Evolutionary conservation across 2,329 filamentous ascomycete genomes (phyloP), one percentile per base, ranked within the genome.

Genomic region (Fusarium sp.): DNA sequence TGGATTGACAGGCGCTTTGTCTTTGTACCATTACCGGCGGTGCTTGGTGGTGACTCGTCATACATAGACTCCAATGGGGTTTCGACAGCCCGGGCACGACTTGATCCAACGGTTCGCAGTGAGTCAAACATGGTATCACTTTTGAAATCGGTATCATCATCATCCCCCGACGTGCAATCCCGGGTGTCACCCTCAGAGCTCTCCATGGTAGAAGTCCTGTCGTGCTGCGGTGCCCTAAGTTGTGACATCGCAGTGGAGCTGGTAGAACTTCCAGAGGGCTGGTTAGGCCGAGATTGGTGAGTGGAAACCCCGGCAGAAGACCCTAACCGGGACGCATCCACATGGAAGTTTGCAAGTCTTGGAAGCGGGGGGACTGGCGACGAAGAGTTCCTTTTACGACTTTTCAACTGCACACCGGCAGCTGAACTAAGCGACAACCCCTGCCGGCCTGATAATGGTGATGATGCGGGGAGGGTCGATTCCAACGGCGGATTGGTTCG

Each of bases 111-210:
- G 17, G 92, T 94, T 54, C 91, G 89, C 70, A 94, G 80, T 31
- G 92, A 94, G 81, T 94, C 92, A 78, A 89, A 94, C 57, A 92
- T 84, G 19, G 89, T 92, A 73, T 94, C 92, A 77, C 91, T 94
- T 79, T 89, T 91, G 74, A 91, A 89, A 76, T 94, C 92, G n/a
- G 89, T 90, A 73, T 94, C 92, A 73, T 93, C 91, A 57, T 94
- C 92, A 60, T 94, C 92, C 22, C 87, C 87, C 13, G 89, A 93
- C n/a, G 81, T 83, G 70, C 90, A 86, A 46, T 86, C 88, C 70
- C 88, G 87, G 65, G 82, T 83, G 62, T 93, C 91, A 74, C 88
- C 86, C 72, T 94, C 92, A 28, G 90, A 93, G 62, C 89, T 90
- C 65, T 89, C 87, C 68, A 91, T 83, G 28, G 89, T 92, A 24